Base-by-base conservation (phyloP, 352 stramenopile genomes). In the Phytophthora hybrid region DNA sequence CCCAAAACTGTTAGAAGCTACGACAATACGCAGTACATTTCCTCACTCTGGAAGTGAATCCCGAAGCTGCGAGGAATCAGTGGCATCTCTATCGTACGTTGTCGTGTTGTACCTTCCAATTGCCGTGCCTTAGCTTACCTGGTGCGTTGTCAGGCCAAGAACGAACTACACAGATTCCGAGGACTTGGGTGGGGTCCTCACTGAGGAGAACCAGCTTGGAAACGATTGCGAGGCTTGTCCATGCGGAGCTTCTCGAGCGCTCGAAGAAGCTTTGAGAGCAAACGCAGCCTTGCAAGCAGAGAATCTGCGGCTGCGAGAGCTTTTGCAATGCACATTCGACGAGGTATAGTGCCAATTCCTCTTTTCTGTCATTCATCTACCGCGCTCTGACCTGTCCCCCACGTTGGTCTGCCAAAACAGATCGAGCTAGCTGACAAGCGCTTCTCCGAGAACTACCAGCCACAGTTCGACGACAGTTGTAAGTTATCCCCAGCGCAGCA, bases 281-380 rank as follows among this genome's bases (percentile, higher is more conserved):
- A 88, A 80, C 26, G 54, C 63, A 49, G 65, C 63, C 9, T 52
- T 87, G 29, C 65, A 78, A 59, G 19, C n/a, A 5, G 78, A 84
- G 39, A 87, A 85, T 53, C 9, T 65, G n/a, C 78, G 62, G 2
- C 58, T 85, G 7, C 65, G 66, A 67, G 73, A 83, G 59, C 73
- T 84, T 0, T 46, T 85, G 32, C 56, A 81, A 49, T 72, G 60
- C 23, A 85, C 74, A 16, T 82, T 86, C 49, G 64, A 83, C 41
- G 74, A 82, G 74, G 74, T 79, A 70, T 14, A 44, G 10, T 5
- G 13, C 19, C 37, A 47, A 37, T 11, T 4, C 29, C 18, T 52
- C 10, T 44, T 3, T 9, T 51, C 14, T 44, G 1, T 53, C 23
- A 21, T 32, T 52, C 49, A 34, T 60, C 21, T 21, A 37, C 14